Base-by-base conservation (phyloP, 176 grass and related monocot species). In the Dactylis glomerata region DNA sequence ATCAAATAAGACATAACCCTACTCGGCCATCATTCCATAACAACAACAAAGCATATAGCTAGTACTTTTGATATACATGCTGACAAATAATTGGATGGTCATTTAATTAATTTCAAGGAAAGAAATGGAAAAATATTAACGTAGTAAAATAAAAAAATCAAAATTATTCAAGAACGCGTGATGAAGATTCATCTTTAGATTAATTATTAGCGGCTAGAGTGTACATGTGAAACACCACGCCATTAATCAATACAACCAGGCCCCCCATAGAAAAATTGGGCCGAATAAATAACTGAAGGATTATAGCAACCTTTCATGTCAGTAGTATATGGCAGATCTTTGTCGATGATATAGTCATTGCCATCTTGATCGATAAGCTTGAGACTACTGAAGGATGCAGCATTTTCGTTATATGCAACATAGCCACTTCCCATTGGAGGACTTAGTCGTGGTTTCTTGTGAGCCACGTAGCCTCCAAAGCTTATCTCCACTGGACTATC, bases 371-470 rank as follows among this genome's bases (percentile, higher is more conserved):
- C n/a, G 5, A 71, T 45, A 71, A 71, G 6, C 1, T 23, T 45
- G 22, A 71, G 38, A 12, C 3, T 26, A 23, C 10, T 45, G n/a
- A 71, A 45, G n/a, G 68, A 71, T 42, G 68, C 38, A 44, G n/a
- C 38, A 7, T 15, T 71, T 1, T n/a, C 37, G 8, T n/a, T 44
- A 6, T 22, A 2, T 71, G 68, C 4, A 44, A 45, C 0, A 40
- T 71, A 71, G 5, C 38, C 20, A 71, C 68, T 71, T 71, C 68
- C 68, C 37, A 45, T 71, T 15, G 68, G 68, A 71, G 68, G 37
- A 71, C 68, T 71, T 8, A 7, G 20, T 45, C 22, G 38, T 44
- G 68, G 68, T 45, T 27, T 71, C 36, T 26, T 41, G n/a, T 71
- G 68, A 71, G 6, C 3, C 3, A 26, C 68, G 14, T 24, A 71